Evolutionary conservation across 495 filamentous ascomycete genomes (phyloP).

Genomic region (Darksidea phi): DNA sequence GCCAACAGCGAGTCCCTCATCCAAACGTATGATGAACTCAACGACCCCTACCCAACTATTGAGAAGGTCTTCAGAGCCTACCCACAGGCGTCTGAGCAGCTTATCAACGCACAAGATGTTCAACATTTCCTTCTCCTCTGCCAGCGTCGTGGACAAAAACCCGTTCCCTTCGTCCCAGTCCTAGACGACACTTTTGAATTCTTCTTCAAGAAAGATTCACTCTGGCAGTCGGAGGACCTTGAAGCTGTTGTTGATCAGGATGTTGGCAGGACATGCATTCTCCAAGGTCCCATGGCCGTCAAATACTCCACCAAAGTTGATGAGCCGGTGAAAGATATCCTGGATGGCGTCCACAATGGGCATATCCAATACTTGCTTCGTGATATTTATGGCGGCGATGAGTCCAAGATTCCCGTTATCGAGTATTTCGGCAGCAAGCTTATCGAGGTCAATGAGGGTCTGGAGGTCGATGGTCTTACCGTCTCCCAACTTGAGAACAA

Average conservation of each 20-base stretch:
- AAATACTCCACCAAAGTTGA: constrained; percentile 86
- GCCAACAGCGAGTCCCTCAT: constrained; percentile 70
- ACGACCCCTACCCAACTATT: constrained; percentile 72
- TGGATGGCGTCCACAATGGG: constrained; percentile 81
- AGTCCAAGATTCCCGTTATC: constrained; percentile 71
- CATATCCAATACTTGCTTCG: constrained; percentile 76
- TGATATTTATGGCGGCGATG: constrained; percentile 76
- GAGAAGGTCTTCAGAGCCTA: constrained; percentile 78
- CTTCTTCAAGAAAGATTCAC: constrained; percentile 99
- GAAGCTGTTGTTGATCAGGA: constrained; percentile 94
- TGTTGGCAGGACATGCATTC: constrained; percentile 89
- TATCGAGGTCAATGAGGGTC: constrained; percentile 48
- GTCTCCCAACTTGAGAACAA: constrained; percentile 71
- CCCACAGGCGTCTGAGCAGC: constrained; percentile 78
- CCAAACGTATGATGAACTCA: constrained; percentile 84
- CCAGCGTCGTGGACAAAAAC: constrained; percentile 90
- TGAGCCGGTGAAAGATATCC: constrained; percentile 89
- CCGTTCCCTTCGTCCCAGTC: constrained; percentile 88
- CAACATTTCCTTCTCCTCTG: constrained; percentile 96
- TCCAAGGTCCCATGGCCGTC: constrained; percentile 91
- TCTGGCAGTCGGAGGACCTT: constrained; percentile 98
- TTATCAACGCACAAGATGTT: constrained; percentile 96
- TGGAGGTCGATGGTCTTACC: constrained; percentile 78
- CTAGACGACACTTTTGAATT: constrained; percentile 96
- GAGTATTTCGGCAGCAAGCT: constrained; percentile 94